phyloP scores from a whole-genome alignment of 768 basidiomycete species.

The Boletellus emodensis region DNA sequence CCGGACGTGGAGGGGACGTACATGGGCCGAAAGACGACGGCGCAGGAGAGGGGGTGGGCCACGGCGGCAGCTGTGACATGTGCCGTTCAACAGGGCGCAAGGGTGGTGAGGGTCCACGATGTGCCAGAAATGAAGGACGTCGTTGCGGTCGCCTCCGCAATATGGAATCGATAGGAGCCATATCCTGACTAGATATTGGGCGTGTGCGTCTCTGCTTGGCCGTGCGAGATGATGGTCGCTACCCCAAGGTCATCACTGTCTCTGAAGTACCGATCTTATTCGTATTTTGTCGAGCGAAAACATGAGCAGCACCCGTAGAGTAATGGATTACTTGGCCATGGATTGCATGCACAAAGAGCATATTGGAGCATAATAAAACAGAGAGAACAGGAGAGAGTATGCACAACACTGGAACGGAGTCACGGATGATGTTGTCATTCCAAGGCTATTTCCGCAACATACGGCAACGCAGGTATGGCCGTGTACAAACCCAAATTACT shows the following conservation, averaged over 20 bases:
- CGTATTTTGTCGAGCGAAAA: no score
- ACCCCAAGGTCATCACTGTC: no score
- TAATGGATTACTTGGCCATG: slow-evolving; percentile 1
- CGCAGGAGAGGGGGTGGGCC: slow-evolving; percentile 70
- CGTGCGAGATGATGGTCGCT: no score
- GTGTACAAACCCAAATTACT: slow-evolving; percentile 13
- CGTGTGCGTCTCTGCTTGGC: no score
- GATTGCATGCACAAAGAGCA: slow-evolving; percentile 22
- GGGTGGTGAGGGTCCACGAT: slow-evolving; percentile 82
- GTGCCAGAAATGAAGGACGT: slow-evolving; percentile 70
- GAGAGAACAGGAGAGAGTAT: slow-evolving; percentile 4
- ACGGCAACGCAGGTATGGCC: slow-evolving; percentile 11
- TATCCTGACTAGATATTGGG: no score
- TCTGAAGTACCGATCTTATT: no score
- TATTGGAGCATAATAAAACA: slow-evolving; percentile 19
- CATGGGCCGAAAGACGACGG: slow-evolving; percentile 49
- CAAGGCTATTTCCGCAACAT: slow-evolving; percentile 13
- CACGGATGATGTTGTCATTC: slow-evolving; percentile 9
- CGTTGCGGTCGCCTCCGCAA: slow-evolving; percentile 57
- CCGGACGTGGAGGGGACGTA: slow-evolving; percentile 37
- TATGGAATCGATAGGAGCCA: slow-evolving; percentile 38
- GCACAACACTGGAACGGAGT: slow-evolving; percentile 5
- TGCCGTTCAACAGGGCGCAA: slow-evolving; percentile 68
- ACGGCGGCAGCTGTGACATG: slow-evolving; percentile 76
- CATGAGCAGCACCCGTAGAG: no score